Percentiles rank a stretch among this genome's conserved stretches.
Evolutionary conservation across 2,329 filamentous ascomycete species (phyloP).

Genomic region (Talaromyces sp.): DNA sequence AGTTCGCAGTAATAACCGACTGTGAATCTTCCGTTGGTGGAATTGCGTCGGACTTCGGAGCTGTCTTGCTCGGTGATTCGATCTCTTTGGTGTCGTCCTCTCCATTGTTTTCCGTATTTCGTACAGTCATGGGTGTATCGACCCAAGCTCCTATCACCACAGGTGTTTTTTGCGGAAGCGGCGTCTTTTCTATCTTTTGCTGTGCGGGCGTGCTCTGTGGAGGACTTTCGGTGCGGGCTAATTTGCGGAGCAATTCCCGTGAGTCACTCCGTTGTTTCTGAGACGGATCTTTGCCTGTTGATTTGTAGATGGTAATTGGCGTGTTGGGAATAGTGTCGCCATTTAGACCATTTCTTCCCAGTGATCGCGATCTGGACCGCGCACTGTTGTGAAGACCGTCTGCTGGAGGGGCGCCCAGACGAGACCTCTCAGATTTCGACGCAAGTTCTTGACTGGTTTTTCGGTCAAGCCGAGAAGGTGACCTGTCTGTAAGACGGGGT

Average conservation of each 20-base stretch:
- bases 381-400: constrained; percentile 19
- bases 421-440: not conserved
- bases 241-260: constrained; percentile 41
- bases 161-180: constrained; percentile 43
- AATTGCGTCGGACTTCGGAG: constrained; percentile 10
- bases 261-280: constrained; percentile 34
- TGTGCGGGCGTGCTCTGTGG: constrained; percentile 35
- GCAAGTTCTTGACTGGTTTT: not conserved
- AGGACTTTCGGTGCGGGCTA: constrained; percentile 39
- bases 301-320: constrained; percentile 36
- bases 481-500: constrained; percentile 3
- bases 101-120: constrained; percentile 22
- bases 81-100: constrained; percentile 25
- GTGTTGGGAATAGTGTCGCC: constrained; percentile 37
- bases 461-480: constrained; percentile 1
- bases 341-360: constrained; percentile 1
- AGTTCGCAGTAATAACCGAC: not conserved
- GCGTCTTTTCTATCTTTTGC: constrained; percentile 29
- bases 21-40: not conserved
- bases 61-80: constrained; percentile 20
- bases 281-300: constrained; percentile 29
- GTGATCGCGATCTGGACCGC: constrained; percentile 9
- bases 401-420: constrained; percentile 15
- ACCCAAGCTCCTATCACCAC: constrained; percentile 46
- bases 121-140: constrained; percentile 45